phyloP scores from a whole-genome alignment of 495 filamentous ascomycete species.

The Penicillium bovifimosum region DNA sequence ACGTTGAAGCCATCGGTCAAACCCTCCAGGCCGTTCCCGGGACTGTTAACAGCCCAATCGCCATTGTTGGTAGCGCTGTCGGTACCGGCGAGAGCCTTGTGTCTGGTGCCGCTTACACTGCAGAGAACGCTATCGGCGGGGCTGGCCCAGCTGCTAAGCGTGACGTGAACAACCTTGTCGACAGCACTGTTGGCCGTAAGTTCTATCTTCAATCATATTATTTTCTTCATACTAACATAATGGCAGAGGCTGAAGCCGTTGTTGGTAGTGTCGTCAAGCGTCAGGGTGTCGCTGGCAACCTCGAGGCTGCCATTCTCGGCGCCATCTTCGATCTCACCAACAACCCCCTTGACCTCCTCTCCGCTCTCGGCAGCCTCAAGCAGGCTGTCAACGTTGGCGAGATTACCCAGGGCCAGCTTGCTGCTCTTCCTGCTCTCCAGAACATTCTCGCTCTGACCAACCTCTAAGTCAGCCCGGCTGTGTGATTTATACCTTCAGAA shows the following conservation, averaged over 20 bases:
- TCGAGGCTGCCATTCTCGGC: too few relatives aligned
- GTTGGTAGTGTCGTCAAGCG: background rate
- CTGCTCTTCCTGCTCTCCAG: constrained; percentile 15
- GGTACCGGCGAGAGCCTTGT: constrained; percentile 10
- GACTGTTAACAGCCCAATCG: constrained; percentile 6
- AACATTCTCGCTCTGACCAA: constrained; percentile 12
- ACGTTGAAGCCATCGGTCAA: background rate
- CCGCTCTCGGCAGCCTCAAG: constrained; percentile 15
- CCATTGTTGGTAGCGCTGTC: constrained; percentile 1
- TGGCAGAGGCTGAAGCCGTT: constrained; percentile 2
- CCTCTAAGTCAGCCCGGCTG: constrained; percentile 1
- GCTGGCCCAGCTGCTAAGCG: constrained; percentile 8
- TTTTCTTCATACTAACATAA: background rate
- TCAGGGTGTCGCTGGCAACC: background rate
- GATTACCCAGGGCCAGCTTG: constrained; percentile 12
- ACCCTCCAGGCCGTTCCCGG: constrained; percentile 2
- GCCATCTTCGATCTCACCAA: background rate
- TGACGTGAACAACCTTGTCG: constrained; percentile 12
- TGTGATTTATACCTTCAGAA: background rate
- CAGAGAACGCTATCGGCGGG: constrained; percentile 8
- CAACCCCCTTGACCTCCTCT: constrained; percentile 16
- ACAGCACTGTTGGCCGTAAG: constrained; percentile 15
- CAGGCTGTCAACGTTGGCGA: constrained; percentile 9
- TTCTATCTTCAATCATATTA: background rate
- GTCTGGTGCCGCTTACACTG: constrained; percentile 9